Base-by-base conservation (phyloP, 805 yeast genomes). In the Candida alai region DNA sequence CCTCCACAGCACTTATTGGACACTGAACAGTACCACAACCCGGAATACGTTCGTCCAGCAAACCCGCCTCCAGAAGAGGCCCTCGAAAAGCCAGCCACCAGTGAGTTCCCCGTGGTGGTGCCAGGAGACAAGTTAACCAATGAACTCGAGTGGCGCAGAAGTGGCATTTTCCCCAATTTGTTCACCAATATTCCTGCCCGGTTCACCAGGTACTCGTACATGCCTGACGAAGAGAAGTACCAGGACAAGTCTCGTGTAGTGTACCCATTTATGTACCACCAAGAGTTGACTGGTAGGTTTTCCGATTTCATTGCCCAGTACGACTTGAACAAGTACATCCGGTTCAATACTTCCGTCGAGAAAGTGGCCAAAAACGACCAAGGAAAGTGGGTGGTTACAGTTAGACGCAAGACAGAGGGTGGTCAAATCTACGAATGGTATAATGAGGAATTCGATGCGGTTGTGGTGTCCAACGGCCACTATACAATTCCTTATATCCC, bases 401-500 rank as follows among this genome's bases (percentile, higher is more conserved):
- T 62, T 2, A 26, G 11, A 13, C 41, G 49, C 16, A 39, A 28
- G 28, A 39, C 39, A 8, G 38, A 37, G 6, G 30, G 33, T 2
- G 36, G 22, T 3, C 30, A 18, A 4, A 27, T 27, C 7, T 68
- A 39, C 40, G 40, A 43, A 20, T 72, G 76, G 76, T 71, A 72
- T 40, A 51, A 45, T 17, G 73, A 73, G 34, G 51, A 49, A 21
- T 76, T 68, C 42, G 89, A 83, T 49, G 83, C 76, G 6, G 73
- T 83, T 5, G 73, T 76, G 3, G 53, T 80, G 7, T 82, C 86
- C 5, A 60, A 73, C 6, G 93, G 93, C 1, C 77, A 76, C 39
- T 80, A 71, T 51, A 73, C 79, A 29, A 61, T 70, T 18, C 90
- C 93, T 1, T 66, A 49, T 42, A 55, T 75, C 31, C 90, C 93